A percentile compares a stretch with the other conserved stretches of the same genome.
Conservation (phyloP, 148 eudicot species). For the Dysphania ambrosioides region DNA sequence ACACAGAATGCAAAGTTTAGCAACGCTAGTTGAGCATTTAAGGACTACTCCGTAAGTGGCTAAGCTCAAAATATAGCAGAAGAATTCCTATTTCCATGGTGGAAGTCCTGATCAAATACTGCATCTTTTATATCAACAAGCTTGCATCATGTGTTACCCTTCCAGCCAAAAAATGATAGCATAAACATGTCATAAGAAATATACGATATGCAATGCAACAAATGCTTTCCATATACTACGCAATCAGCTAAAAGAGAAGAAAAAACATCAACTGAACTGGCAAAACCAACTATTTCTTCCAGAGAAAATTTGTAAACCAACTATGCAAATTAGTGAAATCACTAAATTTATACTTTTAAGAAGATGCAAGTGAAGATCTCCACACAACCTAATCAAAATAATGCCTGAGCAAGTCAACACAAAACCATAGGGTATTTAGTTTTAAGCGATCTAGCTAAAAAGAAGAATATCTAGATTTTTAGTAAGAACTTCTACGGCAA, state of each 20-base stretch:
- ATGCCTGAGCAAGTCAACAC: not conserved
- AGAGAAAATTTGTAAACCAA: not conserved
- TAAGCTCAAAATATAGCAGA: not conserved
- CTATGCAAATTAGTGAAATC: not conserved
- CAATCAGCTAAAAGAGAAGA: not conserved
- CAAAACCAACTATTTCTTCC: not conserved
- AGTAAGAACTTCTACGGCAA: not conserved
- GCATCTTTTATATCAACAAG: not conserved
- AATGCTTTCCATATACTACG: not conserved
- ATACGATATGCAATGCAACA: not conserved
- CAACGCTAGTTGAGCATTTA: not conserved
- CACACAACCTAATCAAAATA: not conserved
- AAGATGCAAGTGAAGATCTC: not conserved
- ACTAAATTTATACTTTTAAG: not conserved
- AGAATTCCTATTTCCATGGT: not conserved
- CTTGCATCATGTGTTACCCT: not conserved
- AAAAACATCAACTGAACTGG: not conserved
- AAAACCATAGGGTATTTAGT: not conserved
- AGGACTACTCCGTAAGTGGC: not conserved
- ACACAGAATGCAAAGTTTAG: slow-evolving; percentile 3
- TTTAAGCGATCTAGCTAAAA: not conserved
- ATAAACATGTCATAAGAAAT: not conserved
- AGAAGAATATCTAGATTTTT: not conserved
- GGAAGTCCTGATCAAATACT: not conserved
- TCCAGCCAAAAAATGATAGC: not conserved